Evolutionary conservation across 768 basidiomycete genomes (phyloP).

Genomic region (Strobilomyces dryophilus): DNA sequence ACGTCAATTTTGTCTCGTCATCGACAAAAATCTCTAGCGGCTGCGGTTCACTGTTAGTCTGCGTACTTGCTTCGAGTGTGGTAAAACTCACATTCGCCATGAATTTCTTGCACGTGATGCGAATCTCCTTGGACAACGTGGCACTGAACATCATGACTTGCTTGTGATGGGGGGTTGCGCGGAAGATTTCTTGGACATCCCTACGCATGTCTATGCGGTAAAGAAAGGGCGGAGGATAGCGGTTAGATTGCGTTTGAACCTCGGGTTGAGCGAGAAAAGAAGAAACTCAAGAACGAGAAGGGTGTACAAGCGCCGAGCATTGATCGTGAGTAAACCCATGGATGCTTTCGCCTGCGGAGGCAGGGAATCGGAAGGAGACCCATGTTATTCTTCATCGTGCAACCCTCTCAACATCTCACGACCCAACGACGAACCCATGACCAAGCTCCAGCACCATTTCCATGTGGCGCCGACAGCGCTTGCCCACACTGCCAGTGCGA

Average conservation of each 20-base stretch:
- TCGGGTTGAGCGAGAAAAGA: conserved; percentile 47
- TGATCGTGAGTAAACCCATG: conserved; percentile 14
- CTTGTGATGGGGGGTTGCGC: conserved; percentile 98
- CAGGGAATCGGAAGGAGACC: conserved; percentile 31
- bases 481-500: conserved; percentile 39
- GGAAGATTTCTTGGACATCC: conserved; percentile 99
- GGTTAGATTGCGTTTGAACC: conserved; percentile 60
- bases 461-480: conserved; percentile 36
- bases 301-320: conserved; percentile 11
- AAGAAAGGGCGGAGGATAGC: conserved; percentile 52
- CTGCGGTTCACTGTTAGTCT: conserved; percentile 38
- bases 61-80: not conserved
- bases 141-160: conserved; percentile 99
- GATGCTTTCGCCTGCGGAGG: conserved; percentile 23
- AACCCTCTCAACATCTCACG: conserved; percentile 36
- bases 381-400: conserved; percentile 35
- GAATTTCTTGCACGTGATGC: conserved; percentile 98
- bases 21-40: conserved; percentile 99
- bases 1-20: conserved; percentile 96
- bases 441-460: conserved; percentile 37
- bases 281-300: conserved; percentile 41
- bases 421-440: conserved; percentile 33
- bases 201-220: conserved; percentile 93
- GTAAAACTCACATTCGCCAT: conserved; percentile 85
- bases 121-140: conserved; percentile 94